Base-by-base conservation (phyloP, 768 basidiomycete species). In the Mycena vulgaris region DNA sequence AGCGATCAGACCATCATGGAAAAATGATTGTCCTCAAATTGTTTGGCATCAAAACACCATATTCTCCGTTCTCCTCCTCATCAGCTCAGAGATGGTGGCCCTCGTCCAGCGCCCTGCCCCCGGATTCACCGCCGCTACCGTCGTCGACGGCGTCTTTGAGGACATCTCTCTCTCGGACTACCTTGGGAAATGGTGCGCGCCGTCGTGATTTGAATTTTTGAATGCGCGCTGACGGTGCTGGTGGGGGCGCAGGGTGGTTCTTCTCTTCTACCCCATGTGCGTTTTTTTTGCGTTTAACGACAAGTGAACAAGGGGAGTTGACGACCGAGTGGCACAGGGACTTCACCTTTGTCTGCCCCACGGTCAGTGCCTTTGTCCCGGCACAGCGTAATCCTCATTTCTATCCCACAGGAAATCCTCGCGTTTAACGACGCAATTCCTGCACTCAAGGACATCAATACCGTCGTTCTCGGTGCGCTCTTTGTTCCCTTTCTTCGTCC, bases 251-350 rank as follows among this genome's bases (percentile, higher is more conserved):
- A 96, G 96, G 95, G 91, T 97, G n/a, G 87, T 96, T 39, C 89
- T 98, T 21, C 88, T 97, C 81, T 97, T 97, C 85, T 98, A 98
- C 83, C 96, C 96, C 7, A 89, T 97, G 94, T 95, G 83, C 72
- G 92, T 81, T 2, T 40, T 11, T 56, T n/a, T 25, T 25, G 53
- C 37, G 31, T 37, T 5, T 3, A 5, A 39, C 5, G 21, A 11
- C 14, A 14, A 35, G 21, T 11, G 25, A 2, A 40, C 11, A 28
- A 6, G n/a, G 7, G 21, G 30, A 63, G 19, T 59, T 75, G 17
- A 37, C 28, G 45, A 47, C 56, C 9, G 62, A 49, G 69, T 45
- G 28, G 47, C 61, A n/a, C 70, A 95, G 93, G 86, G 93, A 94
- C 77, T 95, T 94, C 81, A 95, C 94, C 42, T 94, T 94, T 74